Conservation (phyloP, 495 filamentous ascomycete species). For the Parmelia sp. region DNA sequence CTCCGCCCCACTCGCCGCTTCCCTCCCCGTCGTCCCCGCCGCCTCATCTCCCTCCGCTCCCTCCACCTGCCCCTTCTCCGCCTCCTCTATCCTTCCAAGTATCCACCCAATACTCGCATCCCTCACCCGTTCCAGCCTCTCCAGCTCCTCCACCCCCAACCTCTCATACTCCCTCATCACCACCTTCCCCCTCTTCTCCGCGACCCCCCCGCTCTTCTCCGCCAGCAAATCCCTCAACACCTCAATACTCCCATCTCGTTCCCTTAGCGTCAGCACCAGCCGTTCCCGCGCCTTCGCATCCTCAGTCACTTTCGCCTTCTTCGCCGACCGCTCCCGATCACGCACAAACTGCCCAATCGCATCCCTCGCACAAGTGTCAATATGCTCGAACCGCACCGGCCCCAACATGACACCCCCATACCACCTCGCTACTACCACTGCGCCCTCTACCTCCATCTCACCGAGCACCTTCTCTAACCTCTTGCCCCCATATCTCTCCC, state of each 20-base stretch:
- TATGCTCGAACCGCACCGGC: constrained; percentile 40
- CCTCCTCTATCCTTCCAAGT: constrained; percentile 38
- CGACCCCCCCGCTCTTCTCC: constrained; percentile 33
- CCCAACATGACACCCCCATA: constrained; percentile 42
- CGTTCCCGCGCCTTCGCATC: constrained; percentile 23
- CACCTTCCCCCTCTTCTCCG: no score
- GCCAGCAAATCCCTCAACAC: constrained; percentile 34
- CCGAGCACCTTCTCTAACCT: constrained; percentile 34
- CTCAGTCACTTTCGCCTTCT: constrained; percentile 13
- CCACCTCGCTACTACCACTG: constrained; percentile 43
- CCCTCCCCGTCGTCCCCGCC: neutral
- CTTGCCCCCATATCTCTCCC: constrained; percentile 39
- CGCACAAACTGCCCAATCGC: constrained; percentile 30
- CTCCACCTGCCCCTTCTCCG: constrained; percentile 26
- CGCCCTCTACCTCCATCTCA: constrained; percentile 31
- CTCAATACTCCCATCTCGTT: constrained; percentile 36
- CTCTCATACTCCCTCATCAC: no score
- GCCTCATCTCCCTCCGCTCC: neutral
- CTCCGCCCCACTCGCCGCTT: neutral
- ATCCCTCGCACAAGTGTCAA: constrained; percentile 34
- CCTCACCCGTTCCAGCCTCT: constrained; percentile 36
- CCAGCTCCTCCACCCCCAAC: constrained; percentile 29
- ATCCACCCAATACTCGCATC: constrained; percentile 41
- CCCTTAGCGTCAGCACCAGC: constrained; percentile 29
- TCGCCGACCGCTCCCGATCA: neutral